Conservation (phyloP, 2,329 filamentous ascomycete species). For the Neofusicoccum kwambonambiense region DNA sequence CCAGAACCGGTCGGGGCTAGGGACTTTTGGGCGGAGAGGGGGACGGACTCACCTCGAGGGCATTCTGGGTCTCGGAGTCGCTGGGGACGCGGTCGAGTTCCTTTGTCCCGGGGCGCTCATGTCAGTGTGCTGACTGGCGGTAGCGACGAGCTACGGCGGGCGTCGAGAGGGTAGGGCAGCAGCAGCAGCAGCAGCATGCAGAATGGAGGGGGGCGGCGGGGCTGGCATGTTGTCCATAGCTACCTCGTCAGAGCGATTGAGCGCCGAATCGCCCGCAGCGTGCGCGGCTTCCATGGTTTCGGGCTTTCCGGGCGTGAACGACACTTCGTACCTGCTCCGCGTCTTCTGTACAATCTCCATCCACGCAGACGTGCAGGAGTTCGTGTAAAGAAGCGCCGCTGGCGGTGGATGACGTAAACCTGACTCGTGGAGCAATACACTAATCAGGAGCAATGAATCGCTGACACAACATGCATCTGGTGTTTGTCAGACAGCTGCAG, state of each 20-base stretch:
- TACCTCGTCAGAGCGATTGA: conserved; percentile 11
- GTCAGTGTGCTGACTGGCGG: conserved; percentile 27
- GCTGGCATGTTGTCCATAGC: not conserved
- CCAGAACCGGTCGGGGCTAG: not conserved
- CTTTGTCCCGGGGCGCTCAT: conserved; percentile 29
- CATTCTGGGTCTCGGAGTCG: conserved; percentile 38
- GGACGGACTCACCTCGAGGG: conserved; percentile 39
- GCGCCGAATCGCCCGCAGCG: not conserved
- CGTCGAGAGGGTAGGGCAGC: not conserved
- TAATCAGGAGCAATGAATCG: conserved; percentile 8
- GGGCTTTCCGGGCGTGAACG: not conserved
- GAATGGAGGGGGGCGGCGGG: not conserved
- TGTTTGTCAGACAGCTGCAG: conserved; percentile 4
- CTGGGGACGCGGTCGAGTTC: conserved; percentile 29
- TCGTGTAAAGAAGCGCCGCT: not conserved
- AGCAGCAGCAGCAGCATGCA: not conserved
- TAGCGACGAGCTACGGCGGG: not conserved
- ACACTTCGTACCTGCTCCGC: conserved; percentile 7
- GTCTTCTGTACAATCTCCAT: conserved; percentile 13
- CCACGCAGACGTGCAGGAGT: not conserved
- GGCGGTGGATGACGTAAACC: conserved; percentile 2
- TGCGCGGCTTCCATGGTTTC: not conserved
- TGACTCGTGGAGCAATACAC: not conserved
- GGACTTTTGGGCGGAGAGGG: not conserved
- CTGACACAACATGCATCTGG: not conserved